Evolutionary conservation across 2,329 filamentous ascomycete species (phyloP), one percentile per base, ranked within the genome.

Genomic region (Emericellopsis atlantica): DNA sequence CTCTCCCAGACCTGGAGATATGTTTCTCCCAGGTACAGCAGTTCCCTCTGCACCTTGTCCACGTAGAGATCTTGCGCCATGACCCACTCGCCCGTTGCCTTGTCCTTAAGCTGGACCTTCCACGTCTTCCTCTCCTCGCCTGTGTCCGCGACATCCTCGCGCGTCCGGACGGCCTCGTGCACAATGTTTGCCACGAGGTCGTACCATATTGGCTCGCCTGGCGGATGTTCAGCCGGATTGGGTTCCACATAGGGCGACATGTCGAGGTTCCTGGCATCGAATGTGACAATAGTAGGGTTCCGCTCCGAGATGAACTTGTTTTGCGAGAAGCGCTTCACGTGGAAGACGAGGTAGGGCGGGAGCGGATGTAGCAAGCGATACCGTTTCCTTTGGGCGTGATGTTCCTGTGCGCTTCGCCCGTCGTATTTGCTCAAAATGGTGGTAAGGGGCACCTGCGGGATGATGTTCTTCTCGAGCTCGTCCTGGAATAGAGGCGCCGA

Each of bases 1-100:
- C 84, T 72, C 67, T 96, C 92, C 92, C 92, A 96, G 36, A 98
- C 78, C 74, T 96, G 93, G 44, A 96, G 64, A 67, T 96, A 96
- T 42, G 84, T 84, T 70, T 98, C 92, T 40, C 90, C 87, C 0
- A 93, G 82, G 54, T 95, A 94, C 48, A 98, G 59, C 51, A 94
- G 74, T 67, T 98, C 90, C 47, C 77, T 84, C 61, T 90, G 83
- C 16, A 92, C 84, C 60, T 81, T 81, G 56, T 95, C 85, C 6
- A 98, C 90, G 57, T 83, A 95, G 49, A 98, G 58, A 65, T 98
- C 92, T 66, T 98, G 92, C 42, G 89, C 82, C 44, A 93, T 84
- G 40, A 93, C 76, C 92, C 92, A 98, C 57, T 93, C 84, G 29
- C 84, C 82, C 18, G 81, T 73, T 21, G 79, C 81, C 55, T 85